These are phyloP conservation scores for Candida frijolesensis DNA, from an alignment of 1,139 yeast species.

Conservation along the genomic window DNA sequence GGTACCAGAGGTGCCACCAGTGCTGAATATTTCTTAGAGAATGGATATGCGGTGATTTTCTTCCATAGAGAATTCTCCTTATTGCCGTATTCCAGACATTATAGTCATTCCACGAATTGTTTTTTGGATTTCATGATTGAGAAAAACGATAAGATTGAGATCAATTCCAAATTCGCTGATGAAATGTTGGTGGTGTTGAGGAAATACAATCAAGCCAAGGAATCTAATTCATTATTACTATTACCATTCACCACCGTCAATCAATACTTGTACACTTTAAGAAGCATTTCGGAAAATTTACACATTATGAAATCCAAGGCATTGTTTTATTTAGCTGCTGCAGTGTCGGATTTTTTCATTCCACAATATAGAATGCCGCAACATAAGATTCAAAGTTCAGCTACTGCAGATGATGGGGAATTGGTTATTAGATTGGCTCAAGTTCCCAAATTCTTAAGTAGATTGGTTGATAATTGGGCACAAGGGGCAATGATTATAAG, in stretches of 20 bases:
- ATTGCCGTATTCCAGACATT: conserved; percentile 88
- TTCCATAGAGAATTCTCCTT: conserved; percentile 90
- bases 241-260: conserved; percentile 94
- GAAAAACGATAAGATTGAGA: conserved; percentile 53
- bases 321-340: conserved; percentile 90
- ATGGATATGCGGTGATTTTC: conserved; percentile 89
- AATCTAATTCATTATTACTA: conserved; percentile 59
- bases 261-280: conserved; percentile 85
- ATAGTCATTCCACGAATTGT: conserved; percentile 80
- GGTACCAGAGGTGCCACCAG: conserved; percentile 98
- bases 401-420: conserved; percentile 57
- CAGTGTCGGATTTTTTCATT: conserved; percentile 93
- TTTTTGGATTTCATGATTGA: conserved; percentile 82
- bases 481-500: conserved; percentile 93
- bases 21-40: conserved; percentile 84
- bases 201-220: conserved; percentile 63
- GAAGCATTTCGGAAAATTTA: conserved; percentile 63
- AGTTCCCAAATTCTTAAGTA: conserved; percentile 88
- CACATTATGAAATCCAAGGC: conserved; percentile 56
- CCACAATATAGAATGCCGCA: conserved; percentile 86
- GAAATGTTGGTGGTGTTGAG: conserved; percentile 66
- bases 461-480: conserved; percentile 93
- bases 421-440: conserved; percentile 86
- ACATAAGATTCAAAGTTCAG: conserved; percentile 86
- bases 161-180: conserved; percentile 61